Conservation (phyloP, 176 grass and related monocot species). For the Miscanthus lutarioriparius region DNA sequence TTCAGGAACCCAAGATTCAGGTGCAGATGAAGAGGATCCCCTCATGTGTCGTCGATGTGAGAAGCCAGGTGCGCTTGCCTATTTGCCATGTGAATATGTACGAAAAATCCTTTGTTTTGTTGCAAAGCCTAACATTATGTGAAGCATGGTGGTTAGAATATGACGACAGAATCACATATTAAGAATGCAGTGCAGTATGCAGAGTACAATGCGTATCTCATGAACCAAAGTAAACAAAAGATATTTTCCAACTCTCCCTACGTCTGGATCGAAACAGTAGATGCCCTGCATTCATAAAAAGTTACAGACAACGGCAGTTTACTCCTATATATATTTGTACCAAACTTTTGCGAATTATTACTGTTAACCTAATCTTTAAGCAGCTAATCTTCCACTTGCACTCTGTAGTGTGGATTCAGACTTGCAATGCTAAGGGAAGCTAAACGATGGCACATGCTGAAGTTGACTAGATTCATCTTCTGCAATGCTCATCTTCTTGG, state of each 20-base stretch:
- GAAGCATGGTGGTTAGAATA: neutral
- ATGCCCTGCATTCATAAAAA: no score
- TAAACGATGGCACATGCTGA: neutral
- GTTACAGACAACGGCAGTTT: neutral
- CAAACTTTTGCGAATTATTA: neutral
- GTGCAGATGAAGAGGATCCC: conserved; percentile 7
- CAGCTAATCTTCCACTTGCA: neutral
- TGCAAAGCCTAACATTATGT: conserved; percentile 2
- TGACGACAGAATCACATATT: neutral
- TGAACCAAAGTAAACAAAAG: no score
- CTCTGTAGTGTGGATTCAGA: neutral
- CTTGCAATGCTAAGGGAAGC: neutral
- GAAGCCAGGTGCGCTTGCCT: conserved; percentile 34
- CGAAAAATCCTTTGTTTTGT: neutral
- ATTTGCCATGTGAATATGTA: conserved; percentile 47
- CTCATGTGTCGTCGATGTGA: conserved; percentile 32
- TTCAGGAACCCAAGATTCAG: conserved; percentile 32
- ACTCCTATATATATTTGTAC: neutral
- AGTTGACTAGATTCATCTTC: neutral
- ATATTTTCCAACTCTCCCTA: no score
- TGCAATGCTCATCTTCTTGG: neutral
- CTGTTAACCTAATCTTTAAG: neutral
- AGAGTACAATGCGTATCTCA: no score
- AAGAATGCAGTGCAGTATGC: neutral
- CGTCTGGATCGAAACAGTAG: no score